A percentile compares a stretch with the other conserved stretches of the same genome.
These are phyloP conservation scores for Xanthoconium separans DNA, from an alignment of 1,284 basidiomycete genomes.

Conservation along the genomic window DNA sequence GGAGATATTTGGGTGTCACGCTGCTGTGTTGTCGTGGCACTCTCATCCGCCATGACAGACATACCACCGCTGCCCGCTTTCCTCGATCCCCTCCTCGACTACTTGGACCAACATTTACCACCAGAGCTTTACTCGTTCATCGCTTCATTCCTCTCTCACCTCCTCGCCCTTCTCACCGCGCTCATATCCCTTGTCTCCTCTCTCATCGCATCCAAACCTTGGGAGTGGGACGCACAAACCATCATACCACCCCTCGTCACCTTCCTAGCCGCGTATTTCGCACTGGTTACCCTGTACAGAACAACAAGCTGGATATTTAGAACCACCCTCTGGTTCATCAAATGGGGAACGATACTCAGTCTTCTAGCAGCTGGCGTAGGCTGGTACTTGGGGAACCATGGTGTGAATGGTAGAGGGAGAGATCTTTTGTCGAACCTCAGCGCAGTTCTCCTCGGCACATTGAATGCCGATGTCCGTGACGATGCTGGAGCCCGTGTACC, in stretches of 20 bases:
- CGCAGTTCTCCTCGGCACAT: slow-evolving; percentile 41
- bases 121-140: slow-evolving; percentile 52
- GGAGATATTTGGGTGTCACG: slow-evolving; percentile 17
- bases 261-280: slow-evolving; percentile 69
- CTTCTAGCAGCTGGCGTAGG: slow-evolving; percentile 49
- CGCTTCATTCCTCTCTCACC: slow-evolving; percentile 51
- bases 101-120: slow-evolving; percentile 55
- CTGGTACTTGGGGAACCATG: slow-evolving; percentile 47
- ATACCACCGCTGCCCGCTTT: slow-evolving; percentile 31
- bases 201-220: slow-evolving; percentile 49
- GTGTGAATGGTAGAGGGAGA: slow-evolving; percentile 33
- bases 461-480: slow-evolving; percentile 43
- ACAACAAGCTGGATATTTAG: slow-evolving; percentile 74
- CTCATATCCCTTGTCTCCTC: slow-evolving; percentile 46
- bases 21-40: slow-evolving; percentile 22
- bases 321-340: slow-evolving; percentile 63
- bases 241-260: slow-evolving; percentile 73
- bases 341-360: slow-evolving; percentile 67
- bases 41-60: slow-evolving; percentile 21
- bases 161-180: slow-evolving; percentile 50
- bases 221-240: slow-evolving; percentile 63
- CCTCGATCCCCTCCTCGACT: slow-evolving; percentile 54
- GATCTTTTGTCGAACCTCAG: slow-evolving; percentile 42
- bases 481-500: slow-evolving; percentile 31
- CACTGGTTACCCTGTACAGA: slow-evolving; percentile 68